A percentile compares a stretch with the other conserved stretches of the same genome.
phyloP scores from a whole-genome alignment of 1,139 yeast genomes.

The Arxiozyma slooffiae region DNA sequence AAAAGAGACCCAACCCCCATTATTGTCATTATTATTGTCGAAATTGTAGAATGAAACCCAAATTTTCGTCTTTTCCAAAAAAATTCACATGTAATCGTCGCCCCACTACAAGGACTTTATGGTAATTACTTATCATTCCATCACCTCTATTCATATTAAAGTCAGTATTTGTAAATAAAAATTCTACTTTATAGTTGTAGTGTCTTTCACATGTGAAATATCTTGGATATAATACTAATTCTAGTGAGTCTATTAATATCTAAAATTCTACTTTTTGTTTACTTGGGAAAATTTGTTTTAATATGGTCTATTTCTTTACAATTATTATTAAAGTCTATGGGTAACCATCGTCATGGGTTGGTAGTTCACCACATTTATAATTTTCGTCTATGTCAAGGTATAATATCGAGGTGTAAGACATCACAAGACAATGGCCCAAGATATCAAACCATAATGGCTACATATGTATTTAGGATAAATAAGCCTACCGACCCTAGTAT shows the following conservation, averaged over 20 bases:
- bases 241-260: constrained; percentile 20
- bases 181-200: constrained; percentile 30
- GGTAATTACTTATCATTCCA: constrained; percentile 29
- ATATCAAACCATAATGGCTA: constrained; percentile 33
- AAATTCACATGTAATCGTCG: constrained; percentile 20
- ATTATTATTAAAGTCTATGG: constrained; percentile 22
- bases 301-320: constrained; percentile 21
- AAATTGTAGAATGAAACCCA: background rate
- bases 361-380: constrained; percentile 6
- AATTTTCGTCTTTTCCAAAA: constrained; percentile 10
- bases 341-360: constrained; percentile 18
- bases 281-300: constrained; percentile 20
- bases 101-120: constrained; percentile 25
- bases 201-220: constrained; percentile 31
- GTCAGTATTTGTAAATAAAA: constrained; percentile 31
- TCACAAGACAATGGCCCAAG: constrained; percentile 30
- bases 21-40: background rate
- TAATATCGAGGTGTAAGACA: constrained; percentile 29
- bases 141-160: constrained; percentile 35
- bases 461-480: constrained; percentile 30
- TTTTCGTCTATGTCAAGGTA: constrained; percentile 29
- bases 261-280: background rate
- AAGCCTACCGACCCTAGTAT: constrained; percentile 25
- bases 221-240: constrained; percentile 30
- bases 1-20: constrained; percentile 7